Conservation (phyloP, 371 early-diverging fungal genomes). For the Mortierella sp. region DNA sequence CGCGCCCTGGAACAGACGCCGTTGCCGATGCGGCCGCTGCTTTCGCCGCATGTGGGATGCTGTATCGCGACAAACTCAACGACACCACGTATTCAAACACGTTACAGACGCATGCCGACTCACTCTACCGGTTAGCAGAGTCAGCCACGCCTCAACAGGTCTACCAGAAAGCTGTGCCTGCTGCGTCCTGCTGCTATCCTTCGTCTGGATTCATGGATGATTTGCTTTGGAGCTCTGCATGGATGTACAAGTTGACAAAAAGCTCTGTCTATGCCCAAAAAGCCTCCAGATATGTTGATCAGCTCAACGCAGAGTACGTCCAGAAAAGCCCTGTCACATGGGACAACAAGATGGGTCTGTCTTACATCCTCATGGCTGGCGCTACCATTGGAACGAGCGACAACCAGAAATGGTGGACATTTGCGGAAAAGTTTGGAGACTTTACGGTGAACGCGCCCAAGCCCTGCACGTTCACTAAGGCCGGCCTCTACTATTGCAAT, state of each 20-base stretch:
- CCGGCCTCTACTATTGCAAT: conserved; percentile 66
- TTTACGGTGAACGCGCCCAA: conserved; percentile 25
- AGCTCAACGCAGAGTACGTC: conserved; percentile 14
- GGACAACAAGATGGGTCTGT: conserved; percentile 61
- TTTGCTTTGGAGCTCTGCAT: conserved; percentile 68
- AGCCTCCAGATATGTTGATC: conserved; percentile 62
- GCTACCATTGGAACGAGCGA: conserved; percentile 28
- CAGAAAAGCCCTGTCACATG: conserved; percentile 33
- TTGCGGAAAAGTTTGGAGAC: conserved; percentile 53
- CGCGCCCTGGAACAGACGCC: conserved; percentile 66
- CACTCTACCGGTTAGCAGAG: conserved; percentile 55
- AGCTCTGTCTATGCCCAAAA: conserved; percentile 58
- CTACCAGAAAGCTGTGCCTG: conserved; percentile 62
- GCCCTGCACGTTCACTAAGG: conserved; percentile 60
- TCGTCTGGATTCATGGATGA: conserved; percentile 64
- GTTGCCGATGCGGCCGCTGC: conserved; percentile 71
- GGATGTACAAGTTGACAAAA: conserved; percentile 69
- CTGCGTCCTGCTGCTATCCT: conserved; percentile 55
- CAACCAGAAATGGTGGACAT: conserved; percentile 32
- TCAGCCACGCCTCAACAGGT: conserved; percentile 63
- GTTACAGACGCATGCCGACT: conserved; percentile 55
- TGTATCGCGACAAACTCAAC: conserved; percentile 61
- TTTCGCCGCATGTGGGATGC: conserved; percentile 67
- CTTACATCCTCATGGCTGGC: conserved; percentile 64
- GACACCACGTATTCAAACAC: conserved; percentile 60